Evolutionary conservation across 352 stramenopile species (phyloP).

Genomic region (Peronospora tabacina): DNA sequence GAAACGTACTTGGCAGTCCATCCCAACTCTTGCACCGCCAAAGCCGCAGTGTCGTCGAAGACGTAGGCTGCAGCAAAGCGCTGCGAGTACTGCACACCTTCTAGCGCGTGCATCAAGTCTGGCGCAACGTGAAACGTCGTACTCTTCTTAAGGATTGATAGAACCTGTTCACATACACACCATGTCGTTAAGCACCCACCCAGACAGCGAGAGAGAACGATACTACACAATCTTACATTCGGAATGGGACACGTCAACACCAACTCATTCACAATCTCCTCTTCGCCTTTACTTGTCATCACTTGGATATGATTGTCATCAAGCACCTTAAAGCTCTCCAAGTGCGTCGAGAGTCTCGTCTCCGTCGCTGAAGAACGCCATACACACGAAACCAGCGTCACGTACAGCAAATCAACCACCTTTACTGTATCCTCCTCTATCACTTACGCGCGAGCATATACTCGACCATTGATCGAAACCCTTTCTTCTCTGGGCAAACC

Average conservation of each 20-base stretch:
- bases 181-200: background rate
- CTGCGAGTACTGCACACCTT: constrained; percentile 55
- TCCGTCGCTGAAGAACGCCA: constrained; percentile 25
- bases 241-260: constrained; percentile 65
- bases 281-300: constrained; percentile 27
- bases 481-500: constrained; percentile 33
- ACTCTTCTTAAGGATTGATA: constrained; percentile 52
- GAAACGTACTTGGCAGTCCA: constrained; percentile 65
- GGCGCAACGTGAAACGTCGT: constrained; percentile 25
- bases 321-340: constrained; percentile 52
- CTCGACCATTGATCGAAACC: constrained; percentile 52
- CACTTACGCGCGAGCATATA: constrained; percentile 37
- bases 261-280: constrained; percentile 55
- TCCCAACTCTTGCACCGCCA: constrained; percentile 32
- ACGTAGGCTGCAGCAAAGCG: constrained; percentile 59
- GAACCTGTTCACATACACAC: constrained; percentile 27
- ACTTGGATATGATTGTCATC: constrained; percentile 44
- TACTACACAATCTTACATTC: constrained; percentile 23
- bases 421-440: background rate
- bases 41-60: constrained; percentile 39
- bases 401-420: background rate
- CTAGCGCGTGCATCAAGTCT: constrained; percentile 29
- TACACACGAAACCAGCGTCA: constrained; percentile 3
- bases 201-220: constrained; percentile 9
- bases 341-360: constrained; percentile 31